Evolutionary conservation across 2,329 filamentous ascomycete genomes (phyloP).

Genomic region (Calonectria montana): DNA sequence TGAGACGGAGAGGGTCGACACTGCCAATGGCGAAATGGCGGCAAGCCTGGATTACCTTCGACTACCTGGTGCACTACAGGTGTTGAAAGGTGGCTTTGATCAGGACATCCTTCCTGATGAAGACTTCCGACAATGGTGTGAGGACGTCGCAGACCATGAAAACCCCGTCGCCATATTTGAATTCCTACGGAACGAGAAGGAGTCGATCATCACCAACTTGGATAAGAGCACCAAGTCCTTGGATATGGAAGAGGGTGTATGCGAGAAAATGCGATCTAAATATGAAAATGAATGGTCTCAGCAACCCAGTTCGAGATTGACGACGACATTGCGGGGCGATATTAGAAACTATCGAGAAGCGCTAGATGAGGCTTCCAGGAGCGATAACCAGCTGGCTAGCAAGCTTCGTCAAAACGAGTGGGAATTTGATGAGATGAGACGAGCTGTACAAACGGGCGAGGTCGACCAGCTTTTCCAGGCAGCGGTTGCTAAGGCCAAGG

Average conservation of each 20-base stretch:
- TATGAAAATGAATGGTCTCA: slow-evolving; percentile 97
- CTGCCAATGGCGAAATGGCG: slow-evolving; percentile 94
- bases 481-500: slow-evolving; percentile 82
- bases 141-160: slow-evolving; percentile 88
- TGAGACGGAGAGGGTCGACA: slow-evolving; percentile 92
- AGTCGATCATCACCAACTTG: slow-evolving; percentile 76
- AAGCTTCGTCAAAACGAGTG: slow-evolving; percentile 88
- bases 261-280: slow-evolving; percentile 99
- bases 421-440: slow-evolving; percentile 96
- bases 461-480: slow-evolving; percentile 90
- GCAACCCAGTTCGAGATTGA: slow-evolving; percentile 91
- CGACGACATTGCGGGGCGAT: slow-evolving; percentile 86
- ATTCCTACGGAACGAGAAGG: slow-evolving; percentile 80
- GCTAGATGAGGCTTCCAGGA: slow-evolving; percentile 87
- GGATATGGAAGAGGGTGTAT: slow-evolving; percentile 97
- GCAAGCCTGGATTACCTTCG: slow-evolving; percentile 94
- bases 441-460: slow-evolving; percentile 86
- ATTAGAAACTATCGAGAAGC: slow-evolving; percentile 90
- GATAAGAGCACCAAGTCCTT: slow-evolving; percentile 88
- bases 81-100: slow-evolving; percentile 92
- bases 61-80: slow-evolving; percentile 87
- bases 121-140: slow-evolving; percentile 94
- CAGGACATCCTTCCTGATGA: slow-evolving; percentile 89
- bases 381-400: slow-evolving; percentile 83
- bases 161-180: slow-evolving; percentile 84